Base-by-base conservation (phyloP, 1,284 basidiomycete genomes). In the Cryptococcus sp. region DNA sequence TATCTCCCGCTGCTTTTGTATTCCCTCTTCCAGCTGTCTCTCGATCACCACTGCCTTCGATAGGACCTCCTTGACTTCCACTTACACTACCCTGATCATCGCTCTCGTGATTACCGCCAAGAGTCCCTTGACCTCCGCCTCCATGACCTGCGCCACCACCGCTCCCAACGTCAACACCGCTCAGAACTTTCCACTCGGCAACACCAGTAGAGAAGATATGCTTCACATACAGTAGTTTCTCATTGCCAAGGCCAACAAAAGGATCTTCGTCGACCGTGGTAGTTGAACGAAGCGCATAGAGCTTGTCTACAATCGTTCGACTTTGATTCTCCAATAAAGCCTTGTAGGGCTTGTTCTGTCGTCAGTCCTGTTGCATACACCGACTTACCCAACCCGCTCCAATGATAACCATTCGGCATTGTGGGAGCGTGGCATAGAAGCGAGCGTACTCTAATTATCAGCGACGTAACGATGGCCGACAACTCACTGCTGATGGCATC, bases 401-500 rank as follows among this genome's bases (percentile, higher is more conserved):
- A 1, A 47, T 11, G 23, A 49, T 21, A 7, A 49, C 28, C 39
- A 41, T 41, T 13, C 7, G 31, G 21, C 39, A 49, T 22, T 41
- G n/a, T 4, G 5, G 13, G 24, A 47, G n/a, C 19, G n/a, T 23
- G 32, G 19, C 7, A 25, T 51, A 34, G 32, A 34, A 9, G 32
- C 32, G 32, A 31, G 18, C 59, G 52, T 31, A 65, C 64, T 61
- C 25, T 51, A n/a, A n/a, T n/a, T n/a, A n/a, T n/a, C n/a, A n/a
- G n/a, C n/a, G n/a, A n/a, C n/a, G n/a, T n/a, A n/a, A n/a, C n/a
- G n/a, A n/a, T n/a, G n/a, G n/a, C n/a, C n/a, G n/a, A n/a, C n/a
- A n/a, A n/a, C n/a, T n/a, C n/a, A n/a, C n/a, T n/a, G n/a, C n/a
- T 52, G 21, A 66, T 53, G 45, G 59, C 64, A 4, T 37, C 21